Conservation (phyloP, 1,284 basidiomycete genomes). For the Ustilago tritici region DNA sequence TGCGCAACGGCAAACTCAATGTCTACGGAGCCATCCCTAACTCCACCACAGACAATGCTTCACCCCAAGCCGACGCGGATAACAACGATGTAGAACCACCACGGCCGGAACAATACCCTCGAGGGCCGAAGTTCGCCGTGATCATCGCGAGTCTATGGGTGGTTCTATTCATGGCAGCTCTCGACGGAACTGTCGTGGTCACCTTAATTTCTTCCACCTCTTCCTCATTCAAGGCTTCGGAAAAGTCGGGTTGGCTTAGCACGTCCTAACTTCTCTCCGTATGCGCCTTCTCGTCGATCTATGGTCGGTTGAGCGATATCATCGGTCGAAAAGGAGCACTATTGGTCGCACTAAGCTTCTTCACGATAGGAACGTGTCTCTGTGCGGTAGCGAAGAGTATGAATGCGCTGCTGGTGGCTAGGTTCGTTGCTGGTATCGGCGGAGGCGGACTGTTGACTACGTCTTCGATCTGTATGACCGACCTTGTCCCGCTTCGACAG, state of each 20-base stretch:
- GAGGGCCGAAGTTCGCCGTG: constrained; percentile 54
- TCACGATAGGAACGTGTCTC: constrained; percentile 61
- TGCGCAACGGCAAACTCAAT: background rate
- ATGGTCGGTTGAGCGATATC: constrained; percentile 65
- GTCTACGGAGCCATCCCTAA: constrained; percentile 18
- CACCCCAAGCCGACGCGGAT: background rate
- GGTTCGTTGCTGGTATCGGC: constrained; percentile 71
- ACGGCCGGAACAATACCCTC: constrained; percentile 10
- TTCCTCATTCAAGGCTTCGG: constrained; percentile 65
- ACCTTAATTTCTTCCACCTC: constrained; percentile 64
- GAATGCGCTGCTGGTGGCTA: constrained; percentile 60
- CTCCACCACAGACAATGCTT: constrained; percentile 11
- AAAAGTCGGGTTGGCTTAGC: constrained; percentile 65
- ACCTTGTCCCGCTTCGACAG: constrained; percentile 70
- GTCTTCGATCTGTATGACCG: constrained; percentile 71
- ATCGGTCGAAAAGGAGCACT: constrained; percentile 66
- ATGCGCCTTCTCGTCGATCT: constrained; percentile 66
- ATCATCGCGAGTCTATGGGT: constrained; percentile 65
- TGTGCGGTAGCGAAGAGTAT: constrained; percentile 61
- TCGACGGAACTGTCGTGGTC: constrained; percentile 68
- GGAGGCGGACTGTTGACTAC: constrained; percentile 71
- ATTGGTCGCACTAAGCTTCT: constrained; percentile 62
- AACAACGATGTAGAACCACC: background rate
- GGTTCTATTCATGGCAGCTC: constrained; percentile 62
- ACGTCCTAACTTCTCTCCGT: constrained; percentile 67